Conservation (phyloP, 306 rosid species). For the Luffa acutangula region DNA sequence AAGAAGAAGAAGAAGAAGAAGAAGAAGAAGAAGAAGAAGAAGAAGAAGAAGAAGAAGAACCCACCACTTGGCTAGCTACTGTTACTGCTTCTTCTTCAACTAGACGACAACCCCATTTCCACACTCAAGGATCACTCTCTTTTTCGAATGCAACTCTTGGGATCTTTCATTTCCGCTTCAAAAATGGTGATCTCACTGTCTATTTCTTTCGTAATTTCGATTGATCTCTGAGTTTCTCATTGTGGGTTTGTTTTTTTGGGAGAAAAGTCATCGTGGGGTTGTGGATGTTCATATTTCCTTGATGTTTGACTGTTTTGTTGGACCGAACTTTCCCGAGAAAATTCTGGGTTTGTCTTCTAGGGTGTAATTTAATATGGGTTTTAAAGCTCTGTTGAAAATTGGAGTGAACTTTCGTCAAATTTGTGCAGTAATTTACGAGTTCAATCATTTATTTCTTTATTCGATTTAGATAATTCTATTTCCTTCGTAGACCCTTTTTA, state of each 20-base stretch:
- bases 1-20: neutral
- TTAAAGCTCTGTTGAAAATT: neutral
- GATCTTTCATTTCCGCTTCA: neutral
- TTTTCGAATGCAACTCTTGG: neutral
- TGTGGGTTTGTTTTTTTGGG: neutral
- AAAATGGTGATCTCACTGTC: neutral
- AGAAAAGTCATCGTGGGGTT: neutral
- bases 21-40: neutral
- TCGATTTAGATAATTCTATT: neutral
- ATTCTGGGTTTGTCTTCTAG: neutral
- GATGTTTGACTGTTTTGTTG: neutral
- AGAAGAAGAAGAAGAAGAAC: neutral
- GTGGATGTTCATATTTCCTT: neutral
- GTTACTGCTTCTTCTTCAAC: neutral
- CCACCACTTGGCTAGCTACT: constrained; percentile 3
- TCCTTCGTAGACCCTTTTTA: neutral
- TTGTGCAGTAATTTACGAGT: neutral
- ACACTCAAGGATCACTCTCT: neutral
- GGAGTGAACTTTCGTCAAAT: neutral
- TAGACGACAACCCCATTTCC: neutral
- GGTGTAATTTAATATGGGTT: neutral
- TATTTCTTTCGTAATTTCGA: neutral
- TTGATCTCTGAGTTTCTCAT: neutral
- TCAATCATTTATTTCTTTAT: neutral
- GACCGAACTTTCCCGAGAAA: neutral